These are phyloP conservation scores for Calamus simplicifolius DNA, from an alignment of 176 grass and related monocot species.

Conservation along the genomic window DNA sequence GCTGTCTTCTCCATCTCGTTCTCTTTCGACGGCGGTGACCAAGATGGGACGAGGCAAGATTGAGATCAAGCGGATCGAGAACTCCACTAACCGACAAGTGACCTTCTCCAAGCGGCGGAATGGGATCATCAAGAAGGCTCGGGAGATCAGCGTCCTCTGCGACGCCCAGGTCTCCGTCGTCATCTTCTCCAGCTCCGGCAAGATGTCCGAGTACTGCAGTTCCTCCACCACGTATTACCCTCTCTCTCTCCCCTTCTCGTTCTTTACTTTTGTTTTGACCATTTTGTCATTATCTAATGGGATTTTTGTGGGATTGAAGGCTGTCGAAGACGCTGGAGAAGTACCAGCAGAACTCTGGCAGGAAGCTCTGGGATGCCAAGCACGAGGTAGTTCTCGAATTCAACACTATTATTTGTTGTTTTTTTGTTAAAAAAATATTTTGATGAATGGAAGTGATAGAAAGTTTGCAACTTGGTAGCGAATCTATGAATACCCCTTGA, in stretches of 20 bases:
- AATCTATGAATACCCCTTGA: too few species aligned
- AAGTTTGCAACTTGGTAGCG: neutral
- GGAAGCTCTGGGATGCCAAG: slow-evolving; percentile 88
- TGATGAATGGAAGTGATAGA: neutral
- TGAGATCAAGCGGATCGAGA: slow-evolving; percentile 98
- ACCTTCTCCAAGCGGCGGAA: slow-evolving; percentile 90
- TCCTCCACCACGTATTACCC: slow-evolving; percentile 41
- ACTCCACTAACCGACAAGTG: slow-evolving; percentile 81
- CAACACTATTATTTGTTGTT: slow-evolving; percentile 2
- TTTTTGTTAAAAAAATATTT: neutral
- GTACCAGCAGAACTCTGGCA: slow-evolving; percentile 87
- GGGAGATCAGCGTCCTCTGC: slow-evolving; percentile 91
- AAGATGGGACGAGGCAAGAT: slow-evolving; percentile 92
- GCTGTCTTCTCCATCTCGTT: neutral
- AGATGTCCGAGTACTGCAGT: slow-evolving; percentile 89
- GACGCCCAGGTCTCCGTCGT: slow-evolving; percentile 71
- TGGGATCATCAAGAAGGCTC: slow-evolving; percentile 92
- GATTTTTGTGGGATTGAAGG: slow-evolving; percentile 18
- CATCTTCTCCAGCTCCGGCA: slow-evolving; percentile 92
- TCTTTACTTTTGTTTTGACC: neutral
- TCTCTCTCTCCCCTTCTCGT: neutral
- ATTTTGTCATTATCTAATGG: neutral
- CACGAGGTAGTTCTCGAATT: slow-evolving; percentile 57
- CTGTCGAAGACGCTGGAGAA: slow-evolving; percentile 80
- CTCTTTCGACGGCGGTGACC: neutral